Evolutionary conservation across 306 rosid genomes (phyloP), one percentile per base, ranked within the genome.

Genomic region (Cucumis melo): DNA sequence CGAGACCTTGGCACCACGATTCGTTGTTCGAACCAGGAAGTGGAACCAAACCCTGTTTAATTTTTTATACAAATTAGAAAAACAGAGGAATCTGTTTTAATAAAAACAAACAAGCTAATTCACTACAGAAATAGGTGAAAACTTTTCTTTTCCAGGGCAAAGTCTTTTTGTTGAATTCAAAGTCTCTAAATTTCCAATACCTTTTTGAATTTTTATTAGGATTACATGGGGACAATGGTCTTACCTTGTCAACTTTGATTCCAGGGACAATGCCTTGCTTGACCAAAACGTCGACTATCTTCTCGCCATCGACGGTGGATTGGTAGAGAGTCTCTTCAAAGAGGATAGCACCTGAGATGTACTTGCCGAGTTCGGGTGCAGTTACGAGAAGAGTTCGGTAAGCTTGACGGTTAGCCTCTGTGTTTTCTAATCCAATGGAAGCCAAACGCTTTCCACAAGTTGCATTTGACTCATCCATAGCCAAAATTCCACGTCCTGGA

Each of bases 1-100:
- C 97, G 9, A 92, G 91, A 80, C 97, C 97, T 88, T 92, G 97
- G 88, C 97, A 92, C 97, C 97, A 92, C 24, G 96, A 92, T 86
- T 92, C 97, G 36, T 87, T 75, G 68, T 92, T 92, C 59, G 96
- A 92, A 82, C 97, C 97, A 64, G 78, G 74, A 7, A 92, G 83
- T 10, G 97, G 96, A 75, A 90, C 96, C 84, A 90, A 73, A 85
- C 97, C 97, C 97, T 91, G 83, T 88, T 78, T 66, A 85, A 74
- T 21, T 67, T 46, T 46, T 11, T 46, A 46, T 72, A 21, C 27
- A 46, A 54, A 58, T 46, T 50, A 38, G 44, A 83, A 74, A 21
- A 14, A 19, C 17, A 61, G 42, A 62, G 42, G 7, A 77, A 14
- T 34, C 24, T n/a, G 17, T 61, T 17, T 64, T 17, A 11, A 63